Evolutionary conservation across 2,329 filamentous ascomycete genomes (phyloP), one percentile per base, ranked within the genome.

Genomic region (Shiraia sp.): DNA sequence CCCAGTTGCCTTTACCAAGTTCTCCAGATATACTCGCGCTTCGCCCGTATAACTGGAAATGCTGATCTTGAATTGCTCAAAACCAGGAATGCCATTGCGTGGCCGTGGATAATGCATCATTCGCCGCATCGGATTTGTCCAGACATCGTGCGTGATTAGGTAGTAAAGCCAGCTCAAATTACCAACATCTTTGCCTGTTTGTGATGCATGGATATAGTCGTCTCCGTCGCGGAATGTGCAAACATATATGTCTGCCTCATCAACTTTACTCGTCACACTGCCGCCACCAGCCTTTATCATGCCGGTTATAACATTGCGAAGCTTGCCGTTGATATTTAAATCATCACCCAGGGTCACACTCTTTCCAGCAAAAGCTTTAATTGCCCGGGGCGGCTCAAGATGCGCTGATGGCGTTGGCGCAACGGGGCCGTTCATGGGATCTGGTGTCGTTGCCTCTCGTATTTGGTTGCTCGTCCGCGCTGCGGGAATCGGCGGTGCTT

Each of bases 31-130:
- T 37, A 90, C 84, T 32, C 93, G 84, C 12, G 93, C 90, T 68
- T 99, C 93, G 23, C 93, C 93, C 32, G 90, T 90, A 65, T 99
- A 99, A 68, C 97, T 99, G 5, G 93, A 97, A 5, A 99, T 78
- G 42, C 90, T 96, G 59, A 99, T 93, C 36, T 79, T 82, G 66
- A 87, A 77, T 6, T 79, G 76, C 44, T 86, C 70, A 63, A 99
- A 96, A 0, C 89, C 91, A 0, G 86, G 82, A 25, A 99, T 83
- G 1, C 89, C 88, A 7, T 84, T 68, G 32, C 80, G 81, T 4
- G 91, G 88, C 10, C 95, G 65, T 0, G 93, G 93, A 55, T 99
- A 99, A 65, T 99, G 93, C 16, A 99, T 76, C 22, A 97, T 77
- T 35, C 90, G 85, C 30, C 83, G 82, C 44, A 90, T 75, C 0